phyloP scores from a whole-genome alignment of 73 alveolate genomes.

The Paraurostyla sp. region DNA sequence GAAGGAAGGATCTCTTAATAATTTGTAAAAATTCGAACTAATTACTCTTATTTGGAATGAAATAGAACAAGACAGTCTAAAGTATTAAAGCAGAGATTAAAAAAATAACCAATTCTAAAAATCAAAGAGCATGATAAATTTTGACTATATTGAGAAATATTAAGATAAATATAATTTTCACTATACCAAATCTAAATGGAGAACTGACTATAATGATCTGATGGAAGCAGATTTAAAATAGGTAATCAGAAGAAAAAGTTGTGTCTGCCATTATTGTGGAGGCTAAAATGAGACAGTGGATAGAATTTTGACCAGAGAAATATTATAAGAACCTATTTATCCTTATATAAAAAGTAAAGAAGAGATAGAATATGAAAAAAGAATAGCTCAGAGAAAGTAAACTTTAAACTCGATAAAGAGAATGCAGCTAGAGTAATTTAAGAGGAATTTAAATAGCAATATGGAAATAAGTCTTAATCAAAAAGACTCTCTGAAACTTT shows the following conservation, averaged over 20 bases:
- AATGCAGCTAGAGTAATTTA: too few species aligned
- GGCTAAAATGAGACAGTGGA: neutral
- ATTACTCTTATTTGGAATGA: neutral
- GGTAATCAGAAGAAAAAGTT: constrained; percentile 52
- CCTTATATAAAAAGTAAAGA: constrained; percentile 45
- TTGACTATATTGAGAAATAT: constrained; percentile 1
- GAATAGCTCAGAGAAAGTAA: neutral
- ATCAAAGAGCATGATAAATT: constrained; percentile 29
- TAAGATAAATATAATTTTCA: neutral
- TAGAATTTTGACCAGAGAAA: neutral
- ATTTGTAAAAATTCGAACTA: constrained; percentile 3
- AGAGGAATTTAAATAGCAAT: too few species aligned
- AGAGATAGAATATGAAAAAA: constrained; percentile 44
- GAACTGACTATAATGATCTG: constrained; percentile 5
- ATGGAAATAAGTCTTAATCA: too few species aligned
- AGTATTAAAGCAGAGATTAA: neutral
- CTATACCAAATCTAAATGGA: constrained; percentile 34
- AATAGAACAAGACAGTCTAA: neutral
- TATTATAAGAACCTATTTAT: constrained; percentile 27
- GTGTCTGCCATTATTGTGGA: constrained; percentile 47
- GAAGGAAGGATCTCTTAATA: neutral
- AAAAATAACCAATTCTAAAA: neutral
- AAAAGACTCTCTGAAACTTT: too few species aligned
- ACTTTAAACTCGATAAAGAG: neutral
- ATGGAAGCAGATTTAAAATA: constrained; percentile 13